Base-by-base conservation (phyloP, 2,329 filamentous ascomycete genomes). In the Huntiella savannae region DNA sequence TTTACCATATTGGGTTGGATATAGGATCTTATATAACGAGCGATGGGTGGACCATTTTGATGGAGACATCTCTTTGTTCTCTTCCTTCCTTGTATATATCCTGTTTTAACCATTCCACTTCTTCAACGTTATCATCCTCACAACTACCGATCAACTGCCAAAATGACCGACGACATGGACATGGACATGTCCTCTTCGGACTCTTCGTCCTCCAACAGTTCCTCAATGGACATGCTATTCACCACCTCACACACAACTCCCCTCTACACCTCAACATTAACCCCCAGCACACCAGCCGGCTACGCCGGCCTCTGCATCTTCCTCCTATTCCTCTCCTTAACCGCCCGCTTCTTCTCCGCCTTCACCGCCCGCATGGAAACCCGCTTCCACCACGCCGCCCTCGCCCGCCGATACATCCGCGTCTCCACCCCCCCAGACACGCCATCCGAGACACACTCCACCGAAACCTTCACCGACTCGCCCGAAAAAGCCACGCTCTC, bases 281-380 rank as follows among this genome's bases (percentile, higher is more conserved):
- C 81, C 2, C 88, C 88, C 4, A 62, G 58, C 22, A 77, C 65
- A 33, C 65, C 70, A 4, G 84, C 79, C 54, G 65, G 71, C 50
- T 96, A 95, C 62, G 85, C 84, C 1, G 88, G 77, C 47, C 93
- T 85, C 22, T 93, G 88, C 66, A 82, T 95, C 60, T 95, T 95
- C 63, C 71, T 95, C 49, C 77, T 94, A 58, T 54, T 81, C 39
- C 76, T 96, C 44, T 78, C 77, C 50, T 67, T 78, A 50, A 56
- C 80, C 48, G 77, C 79, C 56, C 81, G 87, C 45, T 63, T 68
- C 15, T 67, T 94, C 12, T 64, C 88, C 43, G 86, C 86, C 2
- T 66, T 73, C 55, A 85, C 84, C 58, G 74, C 63, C 63, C 75
- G 65, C 61, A 71, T 64, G 59, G 73, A 71, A 61, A 57, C 66